Evolutionary conservation across 441 rosid species (phyloP), one percentile per base, ranked within the genome.

Genomic region (Adansonia gregorii): DNA sequence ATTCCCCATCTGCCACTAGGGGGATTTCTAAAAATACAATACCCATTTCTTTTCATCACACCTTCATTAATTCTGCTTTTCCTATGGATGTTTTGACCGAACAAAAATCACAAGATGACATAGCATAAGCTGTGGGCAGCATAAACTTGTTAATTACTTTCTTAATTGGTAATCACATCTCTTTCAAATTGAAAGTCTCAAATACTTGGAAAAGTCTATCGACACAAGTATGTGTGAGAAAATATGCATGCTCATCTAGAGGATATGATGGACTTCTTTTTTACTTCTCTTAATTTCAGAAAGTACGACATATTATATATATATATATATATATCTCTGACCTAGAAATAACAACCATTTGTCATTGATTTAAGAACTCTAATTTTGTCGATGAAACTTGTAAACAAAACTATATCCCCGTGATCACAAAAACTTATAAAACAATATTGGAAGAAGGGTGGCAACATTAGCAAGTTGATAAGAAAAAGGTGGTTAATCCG

Each of bases 401-500:
- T 0, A 52, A 4, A 66, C 70, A 41, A 66, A 66, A 24, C 41
- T 12, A 8, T 51, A 41, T 66, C 70, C 41, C 20, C 4, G 4
- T 43, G 71, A 66, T 8, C 7, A 66, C 1, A 66, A 66, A 66
- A 43, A 64, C 48, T 17, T 66, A 19, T 1, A 66, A 39, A 67
- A 17, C 31, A 41, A 7, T 20, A 4, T n/a, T 7, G 48, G 5
- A 49, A 27, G 74, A 82, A 48, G 12, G 73, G 3, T 35, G 39
- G 39, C 39, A 35, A 35, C 60, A 55, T 59, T 45, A 80, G 61
- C 45, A 74, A 46, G 74, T 45, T 8, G 48, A 49, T 31, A 52
- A 78, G 19, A 10, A 51, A 35, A 8, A 72, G 66, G 80, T 78
- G 75, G 89, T 74, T 83, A 39, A 55, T 14, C 74, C 67, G 52